phyloP scores from a whole-genome alignment of 2,329 filamentous ascomycete genomes.

The Myriangium duriaei region DNA sequence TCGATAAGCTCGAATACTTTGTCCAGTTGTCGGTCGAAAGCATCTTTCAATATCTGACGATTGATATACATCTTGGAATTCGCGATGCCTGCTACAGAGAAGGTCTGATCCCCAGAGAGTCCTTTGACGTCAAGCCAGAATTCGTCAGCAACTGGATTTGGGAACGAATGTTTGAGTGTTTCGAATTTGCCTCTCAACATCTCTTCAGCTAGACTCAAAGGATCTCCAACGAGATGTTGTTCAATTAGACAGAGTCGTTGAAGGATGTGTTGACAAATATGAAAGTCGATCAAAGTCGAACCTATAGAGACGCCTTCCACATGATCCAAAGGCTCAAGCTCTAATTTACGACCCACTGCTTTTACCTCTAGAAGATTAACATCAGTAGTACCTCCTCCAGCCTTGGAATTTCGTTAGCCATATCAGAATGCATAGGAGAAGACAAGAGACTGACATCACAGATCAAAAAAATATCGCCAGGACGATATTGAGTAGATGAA shows the following conservation, averaged over 20 bases:
- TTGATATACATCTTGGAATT: conserved; percentile 10
- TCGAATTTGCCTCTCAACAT: conserved; percentile 13
- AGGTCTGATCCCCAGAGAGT: conserved; percentile 9
- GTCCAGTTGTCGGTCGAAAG: conserved; percentile 11
- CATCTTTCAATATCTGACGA: conserved; percentile 2
- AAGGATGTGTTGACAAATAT: conserved; percentile 7
- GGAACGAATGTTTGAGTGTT: conserved; percentile 14
- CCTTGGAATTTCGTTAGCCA: conserved; percentile 7
- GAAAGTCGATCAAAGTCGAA: conserved; percentile 15
- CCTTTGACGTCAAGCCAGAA: conserved; percentile 12
- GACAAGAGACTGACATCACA: conserved; percentile 12
- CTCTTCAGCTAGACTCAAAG: conserved; percentile 3
- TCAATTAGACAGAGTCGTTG: conserved; percentile 10
- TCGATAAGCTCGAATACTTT: conserved; percentile 11
- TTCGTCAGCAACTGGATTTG: conserved; percentile 9
- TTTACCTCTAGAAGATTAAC: conserved; percentile 13
- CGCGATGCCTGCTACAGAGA: conserved; percentile 11
- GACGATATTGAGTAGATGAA: conserved; percentile 10
- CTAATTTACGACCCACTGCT: conserved; percentile 4
- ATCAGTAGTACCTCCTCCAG: conserved; percentile 15
- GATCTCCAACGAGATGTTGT: conserved; percentile 4
- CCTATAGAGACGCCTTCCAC: conserved; percentile 14
- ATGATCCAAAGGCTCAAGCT: conserved; percentile 13
- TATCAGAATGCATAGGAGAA: too few species aligned
- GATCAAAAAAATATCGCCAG: conserved; percentile 14